Evolutionary conservation across 208 protist species (phyloP).

Genomic region (Leishmania lainsoni): DNA sequence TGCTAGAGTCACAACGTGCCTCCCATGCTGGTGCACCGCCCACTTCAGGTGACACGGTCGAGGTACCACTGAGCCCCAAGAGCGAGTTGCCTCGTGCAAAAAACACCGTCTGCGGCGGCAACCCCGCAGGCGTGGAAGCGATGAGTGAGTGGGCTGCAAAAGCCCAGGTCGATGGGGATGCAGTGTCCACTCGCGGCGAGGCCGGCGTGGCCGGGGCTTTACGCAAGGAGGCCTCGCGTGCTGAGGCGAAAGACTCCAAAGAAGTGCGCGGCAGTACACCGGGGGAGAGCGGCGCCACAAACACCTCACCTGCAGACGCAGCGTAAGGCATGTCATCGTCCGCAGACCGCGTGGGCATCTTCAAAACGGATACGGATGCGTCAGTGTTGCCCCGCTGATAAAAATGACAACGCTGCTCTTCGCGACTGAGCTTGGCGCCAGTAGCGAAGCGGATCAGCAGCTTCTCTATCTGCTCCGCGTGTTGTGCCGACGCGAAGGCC

Average conservation of each 20-base stretch:
- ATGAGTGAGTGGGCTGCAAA: background rate
- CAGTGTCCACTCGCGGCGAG: background rate
- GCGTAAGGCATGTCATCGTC: background rate
- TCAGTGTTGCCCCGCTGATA: background rate
- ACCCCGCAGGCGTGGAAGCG: background rate
- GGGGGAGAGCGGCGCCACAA: background rate
- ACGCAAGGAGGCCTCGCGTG: background rate
- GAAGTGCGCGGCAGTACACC: no score
- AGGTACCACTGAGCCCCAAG: no score
- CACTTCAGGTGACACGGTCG: background rate
- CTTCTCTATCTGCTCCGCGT: slow-evolving; percentile 28
- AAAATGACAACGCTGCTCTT: background rate
- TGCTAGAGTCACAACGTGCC: background rate
- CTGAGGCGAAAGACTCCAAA: background rate
- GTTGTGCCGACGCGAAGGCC: slow-evolving; percentile 24
- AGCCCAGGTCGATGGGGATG: background rate
- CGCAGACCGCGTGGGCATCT: background rate
- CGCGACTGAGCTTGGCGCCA: background rate
- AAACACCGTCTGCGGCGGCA: background rate
- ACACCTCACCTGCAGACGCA: background rate
- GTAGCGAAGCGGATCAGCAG: slow-evolving; percentile 19
- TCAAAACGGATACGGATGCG: background rate
- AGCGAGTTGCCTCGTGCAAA: background rate
- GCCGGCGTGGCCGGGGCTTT: background rate
- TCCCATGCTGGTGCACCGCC: background rate